phyloP scores from a whole-genome alignment of 2,329 filamentous ascomycete genomes.

The Seiridium unicorne region DNA sequence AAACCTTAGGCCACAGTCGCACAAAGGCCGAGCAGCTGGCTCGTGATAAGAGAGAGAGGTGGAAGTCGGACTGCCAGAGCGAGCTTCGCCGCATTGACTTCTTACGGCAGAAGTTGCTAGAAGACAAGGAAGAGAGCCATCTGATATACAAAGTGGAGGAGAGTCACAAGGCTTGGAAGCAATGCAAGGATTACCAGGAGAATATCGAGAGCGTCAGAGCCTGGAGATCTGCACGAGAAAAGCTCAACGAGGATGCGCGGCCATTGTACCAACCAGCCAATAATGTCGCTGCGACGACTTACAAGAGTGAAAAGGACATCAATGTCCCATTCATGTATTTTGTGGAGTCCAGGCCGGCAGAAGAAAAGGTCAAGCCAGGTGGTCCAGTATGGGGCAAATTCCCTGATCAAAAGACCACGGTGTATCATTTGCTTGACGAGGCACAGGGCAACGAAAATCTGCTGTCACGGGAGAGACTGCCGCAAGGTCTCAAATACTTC shows the following conservation, averaged over 20 bases:
- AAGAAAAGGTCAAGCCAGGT: background rate
- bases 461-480: background rate
- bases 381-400: background rate
- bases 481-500: background rate
- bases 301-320: background rate
- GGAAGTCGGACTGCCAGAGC: background rate
- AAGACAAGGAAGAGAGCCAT: background rate
- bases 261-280: too few relatives aligned
- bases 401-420: conserved; percentile 3
- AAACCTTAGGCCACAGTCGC: too few relatives aligned
- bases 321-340: conserved; percentile 3
- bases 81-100: conserved; percentile 1
- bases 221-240: background rate
- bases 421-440: background rate
- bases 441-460: background rate
- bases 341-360: background rate
- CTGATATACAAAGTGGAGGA: background rate
- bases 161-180: background rate
- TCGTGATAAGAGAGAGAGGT: background rate
- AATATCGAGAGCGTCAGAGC: background rate
- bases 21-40: too few relatives aligned
- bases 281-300: too few relatives aligned
- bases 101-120: background rate
- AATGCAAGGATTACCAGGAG: background rate
- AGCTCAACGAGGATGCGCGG: background rate